A percentile compares a stretch with the other conserved stretches of the same genome.
phyloP scores from a whole-genome alignment of 2,329 filamentous ascomycete species.

The Colletotrichum incanum region DNA sequence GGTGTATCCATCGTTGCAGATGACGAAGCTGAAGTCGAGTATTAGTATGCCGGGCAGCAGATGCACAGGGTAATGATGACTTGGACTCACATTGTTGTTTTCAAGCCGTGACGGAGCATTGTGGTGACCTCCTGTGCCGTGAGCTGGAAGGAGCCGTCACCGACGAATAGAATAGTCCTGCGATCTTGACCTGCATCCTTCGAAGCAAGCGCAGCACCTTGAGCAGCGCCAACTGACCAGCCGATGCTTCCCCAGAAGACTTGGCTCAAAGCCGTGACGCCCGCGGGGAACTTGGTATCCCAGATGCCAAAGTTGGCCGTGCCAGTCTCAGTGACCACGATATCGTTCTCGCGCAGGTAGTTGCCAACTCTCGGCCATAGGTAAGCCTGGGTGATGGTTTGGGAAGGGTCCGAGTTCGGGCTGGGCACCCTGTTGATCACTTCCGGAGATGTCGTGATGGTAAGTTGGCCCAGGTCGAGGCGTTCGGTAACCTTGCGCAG shows the following conservation, averaged over 20 bases:
- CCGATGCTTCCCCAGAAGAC: conserved; percentile 80
- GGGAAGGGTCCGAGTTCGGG: conserved; percentile 57
- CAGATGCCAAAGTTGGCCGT: conserved; percentile 92
- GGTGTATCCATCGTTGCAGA: conserved; percentile 91
- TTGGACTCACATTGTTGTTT: conserved; percentile 80
- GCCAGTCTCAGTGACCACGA: conserved; percentile 89
- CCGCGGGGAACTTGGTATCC: conserved; percentile 83
- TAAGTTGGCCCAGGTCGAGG: conserved; percentile 72
- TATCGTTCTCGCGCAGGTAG: conserved; percentile 80
- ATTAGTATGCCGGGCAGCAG: conserved; percentile 43
- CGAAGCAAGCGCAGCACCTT: conserved; percentile 80
- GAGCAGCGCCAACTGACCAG: conserved; percentile 72
- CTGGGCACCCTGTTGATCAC: conserved; percentile 65
- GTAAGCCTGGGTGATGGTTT: conserved; percentile 77
- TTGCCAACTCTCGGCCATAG: conserved; percentile 84
- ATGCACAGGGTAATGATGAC: background rate
- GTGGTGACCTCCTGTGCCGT: conserved; percentile 89
- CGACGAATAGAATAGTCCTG: conserved; percentile 88
- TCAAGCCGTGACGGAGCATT: conserved; percentile 82
- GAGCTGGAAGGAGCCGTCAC: conserved; percentile 89
- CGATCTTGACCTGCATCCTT: conserved; percentile 73
- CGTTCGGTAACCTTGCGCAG: conserved; percentile 78
- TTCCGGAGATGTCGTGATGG: conserved; percentile 67
- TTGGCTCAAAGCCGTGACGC: conserved; percentile 86
- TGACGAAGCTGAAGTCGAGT: conserved; percentile 73